Base-by-base conservation (phyloP, 2,329 filamentous ascomycete genomes). In the Aspergillus novoparasiticus region DNA sequence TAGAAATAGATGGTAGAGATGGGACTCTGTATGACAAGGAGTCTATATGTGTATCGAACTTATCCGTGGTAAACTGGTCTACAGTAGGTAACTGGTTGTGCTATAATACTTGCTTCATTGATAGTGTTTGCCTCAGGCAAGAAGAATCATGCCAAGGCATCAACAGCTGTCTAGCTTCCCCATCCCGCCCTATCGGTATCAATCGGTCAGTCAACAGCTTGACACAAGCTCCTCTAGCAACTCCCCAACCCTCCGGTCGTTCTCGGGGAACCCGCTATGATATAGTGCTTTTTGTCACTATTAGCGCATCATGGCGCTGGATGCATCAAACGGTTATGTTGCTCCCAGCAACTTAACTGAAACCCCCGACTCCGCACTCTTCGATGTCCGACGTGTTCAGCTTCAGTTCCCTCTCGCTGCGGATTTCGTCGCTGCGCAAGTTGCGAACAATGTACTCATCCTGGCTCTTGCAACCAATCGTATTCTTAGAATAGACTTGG, bases 361-460 rank as follows among this genome's bases (percentile, higher is more conserved):
- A 71, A 78, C 86, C 59, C 82, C 86, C 66, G 86, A 89, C 71
- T 84, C 80, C 30, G 78, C 89, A 61, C 83, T 94, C 63, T 94
- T 99, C 83, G 92, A 95, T 76, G 89, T 98, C 75, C 92, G 97
- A 80, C 89, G 87, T 66, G 95, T 98, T 45, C 90, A 96, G 82
- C 88, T 98, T 66, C 92, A 95, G 77, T 99, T 99, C 84, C 90
- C 92, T 64, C 90, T 98, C 72, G 92, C 94, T 2, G 93, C 94
- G 68, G 92, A 97, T 79, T 98, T 99, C 75, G 95, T 97, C 55
- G 94, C 95, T 21, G 94, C 94, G 46, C 94, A 97, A 79, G 94
- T 98, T 61, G 94, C 94, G 68, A 98, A 99, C 80, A 97, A 99
- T 83, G 94, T 98, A 65, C 86, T 99, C 62, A 89, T 98, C 26